These are phyloP conservation scores for Penicillium sp. DNA, from an alignment of 2,329 filamentous ascomycete species.

Conservation along the genomic window DNA sequence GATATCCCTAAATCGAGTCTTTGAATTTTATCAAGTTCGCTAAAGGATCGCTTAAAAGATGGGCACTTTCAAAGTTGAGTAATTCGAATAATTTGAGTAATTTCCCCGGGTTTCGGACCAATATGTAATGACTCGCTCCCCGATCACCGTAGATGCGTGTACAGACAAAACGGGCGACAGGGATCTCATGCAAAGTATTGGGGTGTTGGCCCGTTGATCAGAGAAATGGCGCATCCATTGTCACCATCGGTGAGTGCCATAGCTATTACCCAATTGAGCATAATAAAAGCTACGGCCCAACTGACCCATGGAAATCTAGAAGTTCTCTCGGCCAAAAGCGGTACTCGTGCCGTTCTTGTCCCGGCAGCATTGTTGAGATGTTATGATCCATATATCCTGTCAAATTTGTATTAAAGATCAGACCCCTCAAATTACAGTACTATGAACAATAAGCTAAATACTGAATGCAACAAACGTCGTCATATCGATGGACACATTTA, in stretches of 20 bases:
- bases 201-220: neutral
- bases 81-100: too few species aligned
- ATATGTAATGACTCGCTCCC: neutral
- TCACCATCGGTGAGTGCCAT: neutral
- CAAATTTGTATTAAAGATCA: conserved; percentile 3
- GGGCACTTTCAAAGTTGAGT: neutral
- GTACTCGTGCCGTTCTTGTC: neutral
- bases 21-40: neutral
- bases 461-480: conserved; percentile 18
- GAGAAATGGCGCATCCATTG: conserved; percentile 8
- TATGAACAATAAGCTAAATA: conserved; percentile 3
- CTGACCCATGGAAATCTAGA: neutral
- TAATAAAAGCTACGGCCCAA: neutral
- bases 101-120: neutral
- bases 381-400: neutral
- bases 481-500: conserved; percentile 25
- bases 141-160: neutral
- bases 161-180: neutral
- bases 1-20: neutral
- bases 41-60: neutral
- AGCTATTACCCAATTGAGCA: conserved; percentile 1
- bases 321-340: neutral
- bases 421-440: neutral
- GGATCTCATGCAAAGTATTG: neutral
- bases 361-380: neutral